phyloP scores from a whole-genome alignment of 1,284 basidiomycete genomes.

The Agroathelia rolfsii region DNA sequence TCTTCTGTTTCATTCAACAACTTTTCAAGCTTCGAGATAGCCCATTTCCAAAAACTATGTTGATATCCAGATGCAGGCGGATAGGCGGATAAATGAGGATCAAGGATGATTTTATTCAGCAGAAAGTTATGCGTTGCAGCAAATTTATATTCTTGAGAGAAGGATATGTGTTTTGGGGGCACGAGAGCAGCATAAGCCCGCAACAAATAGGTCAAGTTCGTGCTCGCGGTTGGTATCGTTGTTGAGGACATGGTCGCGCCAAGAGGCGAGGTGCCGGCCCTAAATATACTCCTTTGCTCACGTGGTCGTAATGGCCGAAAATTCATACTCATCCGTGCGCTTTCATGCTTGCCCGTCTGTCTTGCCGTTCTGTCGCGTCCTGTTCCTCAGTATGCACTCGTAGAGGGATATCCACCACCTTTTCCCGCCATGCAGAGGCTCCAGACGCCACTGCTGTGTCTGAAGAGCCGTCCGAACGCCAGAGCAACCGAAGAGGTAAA shows the following conservation, averaged over 20 bases:
- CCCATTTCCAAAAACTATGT: slow-evolving; percentile 62
- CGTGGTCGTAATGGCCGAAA: no score
- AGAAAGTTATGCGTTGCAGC: slow-evolving; percentile 41
- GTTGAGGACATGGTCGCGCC: neutral
- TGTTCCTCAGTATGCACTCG: no score
- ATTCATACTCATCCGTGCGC: no score
- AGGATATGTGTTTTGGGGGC: slow-evolving; percentile 29
- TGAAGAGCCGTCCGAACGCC: no score
- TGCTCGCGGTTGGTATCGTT: neutral
- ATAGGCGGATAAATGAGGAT: slow-evolving; percentile 41
- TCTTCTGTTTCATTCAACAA: slow-evolving; percentile 25
- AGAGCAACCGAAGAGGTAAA: no score
- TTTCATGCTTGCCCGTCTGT: no score
- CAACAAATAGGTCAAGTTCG: slow-evolving; percentile 32
- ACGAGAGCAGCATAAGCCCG: slow-evolving; percentile 45
- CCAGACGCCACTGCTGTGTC: no score
- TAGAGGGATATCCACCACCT: no score
- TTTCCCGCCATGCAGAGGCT: no score
- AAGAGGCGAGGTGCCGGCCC: neutral
- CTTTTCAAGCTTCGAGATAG: slow-evolving; percentile 42
- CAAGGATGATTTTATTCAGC: slow-evolving; percentile 37
- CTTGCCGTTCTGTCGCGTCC: no score
- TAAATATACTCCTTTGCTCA: slow-evolving; percentile 1
- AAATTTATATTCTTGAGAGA: slow-evolving; percentile 27
- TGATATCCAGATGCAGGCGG: slow-evolving; percentile 57